Evolutionary conservation across 2,329 filamentous ascomycete species (phyloP).

Genomic region (Botrytis deweyae): DNA sequence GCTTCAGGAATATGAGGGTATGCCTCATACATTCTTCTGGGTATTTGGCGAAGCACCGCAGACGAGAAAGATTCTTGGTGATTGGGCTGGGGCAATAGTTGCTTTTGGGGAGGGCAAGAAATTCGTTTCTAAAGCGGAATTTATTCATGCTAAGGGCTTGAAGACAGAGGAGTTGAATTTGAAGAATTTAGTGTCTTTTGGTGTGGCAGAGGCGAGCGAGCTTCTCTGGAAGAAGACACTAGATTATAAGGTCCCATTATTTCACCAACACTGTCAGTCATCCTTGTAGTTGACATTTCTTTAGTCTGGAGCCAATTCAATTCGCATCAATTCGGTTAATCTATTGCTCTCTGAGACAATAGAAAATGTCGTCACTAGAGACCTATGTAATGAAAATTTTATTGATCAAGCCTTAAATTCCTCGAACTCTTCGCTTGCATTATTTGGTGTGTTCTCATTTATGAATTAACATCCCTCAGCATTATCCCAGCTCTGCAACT

Average conservation of each 20-base stretch:
- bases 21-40: constrained; percentile 15
- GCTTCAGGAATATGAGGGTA: constrained; percentile 3
- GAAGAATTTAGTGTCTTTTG: background rate
- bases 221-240: background rate
- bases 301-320: background rate
- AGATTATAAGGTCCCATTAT: background rate
- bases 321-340: background rate
- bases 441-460: background rate
- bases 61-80: background rate
- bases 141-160: background rate
- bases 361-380: background rate
- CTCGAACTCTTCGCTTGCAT: background rate
- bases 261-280: background rate
- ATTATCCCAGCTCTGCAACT: background rate
- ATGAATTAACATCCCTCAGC: background rate
- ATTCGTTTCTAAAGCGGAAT: constrained; percentile 2
- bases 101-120: background rate
- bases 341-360: background rate
- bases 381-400: background rate
- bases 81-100: background rate
- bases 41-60: background rate
- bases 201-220: background rate
- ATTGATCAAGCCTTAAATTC: background rate
- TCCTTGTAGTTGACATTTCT: background rate
- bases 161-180: background rate